phyloP scores from a whole-genome alignment of 257 asterid genomes.

The Echium plantagineum region DNA sequence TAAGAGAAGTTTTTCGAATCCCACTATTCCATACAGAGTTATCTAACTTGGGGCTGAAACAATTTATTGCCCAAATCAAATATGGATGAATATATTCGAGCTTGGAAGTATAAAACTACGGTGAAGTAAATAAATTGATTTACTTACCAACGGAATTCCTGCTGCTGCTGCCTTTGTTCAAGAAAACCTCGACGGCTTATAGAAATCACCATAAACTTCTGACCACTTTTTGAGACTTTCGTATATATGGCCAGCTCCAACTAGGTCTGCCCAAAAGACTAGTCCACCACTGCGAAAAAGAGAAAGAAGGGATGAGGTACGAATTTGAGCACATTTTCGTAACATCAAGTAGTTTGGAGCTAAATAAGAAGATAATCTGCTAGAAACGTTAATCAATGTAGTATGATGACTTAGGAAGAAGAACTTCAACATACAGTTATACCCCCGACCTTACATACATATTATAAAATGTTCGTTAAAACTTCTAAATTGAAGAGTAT shows the following conservation, averaged over 20 bases:
- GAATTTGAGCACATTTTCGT: too few species aligned
- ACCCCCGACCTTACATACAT: too few species aligned
- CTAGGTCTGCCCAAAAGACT: constrained; percentile 86
- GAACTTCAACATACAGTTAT: not conserved
- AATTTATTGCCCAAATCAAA: not conserved
- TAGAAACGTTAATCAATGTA: too few species aligned
- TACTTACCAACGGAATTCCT: constrained; percentile 82
- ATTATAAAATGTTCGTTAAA: too few species aligned
- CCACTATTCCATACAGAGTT: too few species aligned
- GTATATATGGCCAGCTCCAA: constrained; percentile 70
- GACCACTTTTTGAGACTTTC: constrained; percentile 73
- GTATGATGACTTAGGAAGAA: not conserved
- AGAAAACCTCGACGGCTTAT: constrained; percentile 67
- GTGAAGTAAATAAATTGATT: constrained; percentile 11
- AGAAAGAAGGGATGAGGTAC: not conserved
- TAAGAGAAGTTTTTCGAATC: not conserved
- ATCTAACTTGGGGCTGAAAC: not conserved
- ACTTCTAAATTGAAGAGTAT: too few species aligned
- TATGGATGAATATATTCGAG: not conserved
- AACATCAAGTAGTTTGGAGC: too few species aligned
- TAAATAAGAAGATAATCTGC: too few species aligned
- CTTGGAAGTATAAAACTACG: not conserved
- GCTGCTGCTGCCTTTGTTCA: constrained; percentile 80
- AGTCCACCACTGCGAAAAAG: constrained; percentile 77
- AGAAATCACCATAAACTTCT: constrained; percentile 58